These are phyloP conservation scores for Phycomyces blakesleeanus DNA, from an alignment of 192 early-diverging fungal species.

Conservation along the genomic window DNA sequence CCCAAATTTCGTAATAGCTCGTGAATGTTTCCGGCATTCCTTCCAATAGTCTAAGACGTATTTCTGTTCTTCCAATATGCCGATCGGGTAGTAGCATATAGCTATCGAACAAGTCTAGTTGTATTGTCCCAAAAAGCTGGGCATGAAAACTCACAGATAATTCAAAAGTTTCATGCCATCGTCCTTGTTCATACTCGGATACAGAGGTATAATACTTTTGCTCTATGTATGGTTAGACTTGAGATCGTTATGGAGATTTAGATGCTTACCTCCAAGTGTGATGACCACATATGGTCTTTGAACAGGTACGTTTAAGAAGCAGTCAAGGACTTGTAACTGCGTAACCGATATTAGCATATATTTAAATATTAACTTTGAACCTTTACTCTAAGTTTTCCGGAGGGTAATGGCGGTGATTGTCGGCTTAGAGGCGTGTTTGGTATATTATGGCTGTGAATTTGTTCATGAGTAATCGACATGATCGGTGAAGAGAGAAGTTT, in stretches of 20 bases:
- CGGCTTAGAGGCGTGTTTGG: too few relatives aligned
- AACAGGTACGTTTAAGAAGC: constrained; percentile 52
- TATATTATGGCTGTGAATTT: too few relatives aligned
- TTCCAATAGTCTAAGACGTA: constrained; percentile 56
- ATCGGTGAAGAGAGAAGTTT: too few relatives aligned
- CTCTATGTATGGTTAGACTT: constrained; percentile 33
- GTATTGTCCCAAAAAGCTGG: constrained; percentile 71
- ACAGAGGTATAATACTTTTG: constrained; percentile 65
- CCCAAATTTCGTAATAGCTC: constrained; percentile 76
- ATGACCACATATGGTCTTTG: constrained; percentile 60
- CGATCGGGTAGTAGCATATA: constrained; percentile 60
- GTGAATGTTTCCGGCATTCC: constrained; percentile 69
- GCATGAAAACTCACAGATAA: constrained; percentile 65
- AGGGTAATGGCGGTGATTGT: too few relatives aligned
- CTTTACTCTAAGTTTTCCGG: too few relatives aligned
- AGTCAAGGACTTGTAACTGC: constrained; percentile 51
- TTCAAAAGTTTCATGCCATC: constrained; percentile 76
- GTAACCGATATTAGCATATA: neutral
- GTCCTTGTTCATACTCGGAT: constrained; percentile 52
- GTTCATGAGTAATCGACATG: too few relatives aligned
- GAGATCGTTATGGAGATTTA: neutral
- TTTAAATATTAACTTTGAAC: too few relatives aligned
- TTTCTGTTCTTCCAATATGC: constrained; percentile 67
- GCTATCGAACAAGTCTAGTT: constrained; percentile 66
- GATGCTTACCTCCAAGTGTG: constrained; percentile 48